These are phyloP conservation scores for Russula dissimulans DNA, from an alignment of 768 basidiomycete genomes.

Conservation along the genomic window DNA sequence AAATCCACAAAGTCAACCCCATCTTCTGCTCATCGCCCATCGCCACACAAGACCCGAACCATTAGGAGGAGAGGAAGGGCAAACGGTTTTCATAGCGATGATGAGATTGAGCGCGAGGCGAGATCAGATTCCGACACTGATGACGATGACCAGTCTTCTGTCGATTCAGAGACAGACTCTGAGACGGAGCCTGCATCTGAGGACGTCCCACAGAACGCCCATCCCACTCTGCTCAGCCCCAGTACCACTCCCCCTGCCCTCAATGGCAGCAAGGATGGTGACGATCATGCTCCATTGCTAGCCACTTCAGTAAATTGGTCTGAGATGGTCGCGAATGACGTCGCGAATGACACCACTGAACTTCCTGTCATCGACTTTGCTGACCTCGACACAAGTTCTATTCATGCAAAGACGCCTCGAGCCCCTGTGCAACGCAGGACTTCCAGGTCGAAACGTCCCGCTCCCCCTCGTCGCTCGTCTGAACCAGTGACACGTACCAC, in stretches of 20 bases:
- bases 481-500: slow-evolving; percentile 9
- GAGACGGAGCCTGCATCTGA: slow-evolving; percentile 65
- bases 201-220: slow-evolving; percentile 43
- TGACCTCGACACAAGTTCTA: slow-evolving; percentile 34
- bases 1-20: slow-evolving; percentile 1
- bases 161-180: slow-evolving; percentile 55
- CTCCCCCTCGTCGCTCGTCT: slow-evolving; percentile 27
- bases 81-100: slow-evolving; percentile 55
- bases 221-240: slow-evolving; percentile 52
- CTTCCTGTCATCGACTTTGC: slow-evolving; percentile 78
- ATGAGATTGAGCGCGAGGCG: slow-evolving; percentile 65
- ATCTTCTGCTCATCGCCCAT: slow-evolving; percentile 3
- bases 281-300: slow-evolving; percentile 41
- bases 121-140: slow-evolving; percentile 63
- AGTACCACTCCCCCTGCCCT: slow-evolving; percentile 38
- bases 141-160: slow-evolving; percentile 45
- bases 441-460: slow-evolving; percentile 27
- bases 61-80: slow-evolving; percentile 58
- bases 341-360: slow-evolving; percentile 49
- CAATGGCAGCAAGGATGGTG: slow-evolving; percentile 22
- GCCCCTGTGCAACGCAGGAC: slow-evolving; percentile 23
- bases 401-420: slow-evolving; percentile 26
- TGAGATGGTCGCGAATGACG: slow-evolving; percentile 76
- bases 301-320: slow-evolving; percentile 57
- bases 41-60: slow-evolving; percentile 32